These are phyloP conservation scores for Lyophyllum atratum DNA, from an alignment of 768 basidiomycete genomes.

Conservation along the genomic window DNA sequence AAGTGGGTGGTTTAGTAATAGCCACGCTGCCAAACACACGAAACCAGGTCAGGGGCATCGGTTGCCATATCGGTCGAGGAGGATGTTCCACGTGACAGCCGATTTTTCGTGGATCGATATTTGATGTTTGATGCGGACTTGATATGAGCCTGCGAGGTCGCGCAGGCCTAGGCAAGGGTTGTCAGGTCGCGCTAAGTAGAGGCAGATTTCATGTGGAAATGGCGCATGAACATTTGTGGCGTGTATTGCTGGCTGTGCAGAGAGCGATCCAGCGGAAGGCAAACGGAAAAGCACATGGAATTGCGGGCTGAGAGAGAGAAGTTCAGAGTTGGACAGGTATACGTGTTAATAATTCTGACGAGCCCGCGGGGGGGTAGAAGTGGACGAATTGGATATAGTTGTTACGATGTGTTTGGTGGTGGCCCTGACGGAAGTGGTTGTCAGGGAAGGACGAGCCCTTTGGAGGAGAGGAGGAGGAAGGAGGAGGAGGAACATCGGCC, in stretches of 20 bases:
- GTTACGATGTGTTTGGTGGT: background rate
- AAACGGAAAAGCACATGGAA: background rate
- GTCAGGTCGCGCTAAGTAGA: background rate
- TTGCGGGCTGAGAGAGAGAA: background rate
- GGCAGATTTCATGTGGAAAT: background rate
- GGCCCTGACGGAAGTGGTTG: background rate
- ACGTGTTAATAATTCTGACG: too few species aligned
- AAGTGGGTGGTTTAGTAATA: background rate
- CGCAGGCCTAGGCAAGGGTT: background rate
- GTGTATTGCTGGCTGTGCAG: background rate
- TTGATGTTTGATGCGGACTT: background rate
- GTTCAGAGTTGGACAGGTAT: conserved; percentile 10
- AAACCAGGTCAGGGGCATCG: background rate
- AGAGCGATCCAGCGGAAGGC: background rate
- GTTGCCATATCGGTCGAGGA: background rate
- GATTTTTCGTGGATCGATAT: background rate
- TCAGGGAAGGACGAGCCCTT: background rate
- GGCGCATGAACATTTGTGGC: background rate
- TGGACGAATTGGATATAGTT: too few species aligned
- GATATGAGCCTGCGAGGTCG: conserved; percentile 3
- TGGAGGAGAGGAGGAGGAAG: too few species aligned
- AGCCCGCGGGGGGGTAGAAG: too few species aligned
- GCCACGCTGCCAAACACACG: background rate
- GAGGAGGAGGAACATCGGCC: background rate
- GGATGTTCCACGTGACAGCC: background rate